Conservation (phyloP, 306 rosid genomes). For the Dryas octopetala region DNA sequence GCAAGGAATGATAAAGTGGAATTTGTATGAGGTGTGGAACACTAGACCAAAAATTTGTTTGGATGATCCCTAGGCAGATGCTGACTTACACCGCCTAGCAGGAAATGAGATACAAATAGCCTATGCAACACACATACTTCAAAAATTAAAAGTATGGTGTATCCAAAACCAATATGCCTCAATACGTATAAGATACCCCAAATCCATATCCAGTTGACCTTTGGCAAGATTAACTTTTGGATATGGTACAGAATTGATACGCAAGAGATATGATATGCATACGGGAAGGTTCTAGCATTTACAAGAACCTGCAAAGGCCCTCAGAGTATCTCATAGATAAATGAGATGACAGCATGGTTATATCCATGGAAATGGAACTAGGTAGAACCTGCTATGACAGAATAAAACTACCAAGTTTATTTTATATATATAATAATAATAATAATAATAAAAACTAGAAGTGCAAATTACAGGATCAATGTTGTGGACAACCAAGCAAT, state of each 20-base stretch:
- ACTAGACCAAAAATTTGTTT: not conserved
- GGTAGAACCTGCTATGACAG: not conserved
- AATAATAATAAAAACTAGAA: slow-evolving; percentile 14
- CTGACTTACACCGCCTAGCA: not conserved
- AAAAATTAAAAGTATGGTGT: too few relatives aligned
- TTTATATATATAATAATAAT: slow-evolving; percentile 13
- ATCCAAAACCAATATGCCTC: too few relatives aligned
- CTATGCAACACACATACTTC: too few relatives aligned
- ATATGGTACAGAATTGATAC: too few relatives aligned
- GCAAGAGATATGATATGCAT: too few relatives aligned
- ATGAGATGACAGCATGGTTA: slow-evolving; percentile 1
- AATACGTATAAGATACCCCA: too few relatives aligned
- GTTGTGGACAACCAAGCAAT: slow-evolving; percentile 18
- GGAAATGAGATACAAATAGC: too few relatives aligned
- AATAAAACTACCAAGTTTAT: slow-evolving; percentile 18
- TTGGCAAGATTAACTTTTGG: too few relatives aligned
- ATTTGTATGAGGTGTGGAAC: not conserved
- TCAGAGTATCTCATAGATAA: not conserved
- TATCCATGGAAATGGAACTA: not conserved
- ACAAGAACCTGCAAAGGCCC: slow-evolving; percentile 3
- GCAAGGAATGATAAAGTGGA: too few relatives aligned
- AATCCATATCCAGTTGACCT: too few relatives aligned
- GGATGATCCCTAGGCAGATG: not conserved
- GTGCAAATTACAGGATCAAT: slow-evolving; percentile 21
- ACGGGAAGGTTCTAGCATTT: not conserved